phyloP scores from a whole-genome alignment of 139 green algal species.

The Penium margaritaceum region DNA sequence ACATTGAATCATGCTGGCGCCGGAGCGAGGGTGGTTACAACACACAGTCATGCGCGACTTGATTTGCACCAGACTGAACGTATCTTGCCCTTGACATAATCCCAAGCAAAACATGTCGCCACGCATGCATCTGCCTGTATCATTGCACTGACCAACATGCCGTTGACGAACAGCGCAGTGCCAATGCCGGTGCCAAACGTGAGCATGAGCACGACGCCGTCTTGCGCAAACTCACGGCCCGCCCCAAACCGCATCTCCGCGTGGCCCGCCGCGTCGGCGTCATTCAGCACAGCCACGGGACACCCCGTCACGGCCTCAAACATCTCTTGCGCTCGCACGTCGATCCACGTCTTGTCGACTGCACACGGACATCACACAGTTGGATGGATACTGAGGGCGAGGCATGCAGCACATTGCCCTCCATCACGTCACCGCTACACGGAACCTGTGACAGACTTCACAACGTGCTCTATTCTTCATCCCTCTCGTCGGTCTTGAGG shows the following conservation, averaged over 20 bases:
- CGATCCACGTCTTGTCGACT: constrained; percentile 37
- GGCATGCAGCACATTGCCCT: neutral
- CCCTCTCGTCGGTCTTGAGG: too few relatives aligned
- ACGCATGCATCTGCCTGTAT: too few relatives aligned
- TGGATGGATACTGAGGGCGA: too few relatives aligned
- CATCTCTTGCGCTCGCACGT: constrained; percentile 2
- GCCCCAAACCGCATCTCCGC: constrained; percentile 28
- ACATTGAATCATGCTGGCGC: neutral
- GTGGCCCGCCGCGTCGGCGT: constrained; percentile 14
- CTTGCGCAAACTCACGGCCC: neutral
- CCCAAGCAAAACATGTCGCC: neutral
- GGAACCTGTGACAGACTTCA: neutral
- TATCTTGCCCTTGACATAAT: neutral
- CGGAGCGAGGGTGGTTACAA: neutral
- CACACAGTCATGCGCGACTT: neutral
- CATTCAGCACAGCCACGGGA: constrained; percentile 18
- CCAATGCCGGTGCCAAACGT: constrained; percentile 30
- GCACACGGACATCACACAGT: too few relatives aligned
- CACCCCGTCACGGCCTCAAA: constrained; percentile 3
- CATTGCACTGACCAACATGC: constrained; percentile 4
- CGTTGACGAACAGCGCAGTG: constrained; percentile 23
- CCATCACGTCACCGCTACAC: neutral
- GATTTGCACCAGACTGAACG: neutral
- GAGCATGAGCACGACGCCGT: constrained; percentile 9
- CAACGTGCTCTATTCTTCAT: too few relatives aligned